Evolutionary conservation across 495 filamentous ascomycete species (phyloP).

Genomic region (Penicillium parvum): DNA sequence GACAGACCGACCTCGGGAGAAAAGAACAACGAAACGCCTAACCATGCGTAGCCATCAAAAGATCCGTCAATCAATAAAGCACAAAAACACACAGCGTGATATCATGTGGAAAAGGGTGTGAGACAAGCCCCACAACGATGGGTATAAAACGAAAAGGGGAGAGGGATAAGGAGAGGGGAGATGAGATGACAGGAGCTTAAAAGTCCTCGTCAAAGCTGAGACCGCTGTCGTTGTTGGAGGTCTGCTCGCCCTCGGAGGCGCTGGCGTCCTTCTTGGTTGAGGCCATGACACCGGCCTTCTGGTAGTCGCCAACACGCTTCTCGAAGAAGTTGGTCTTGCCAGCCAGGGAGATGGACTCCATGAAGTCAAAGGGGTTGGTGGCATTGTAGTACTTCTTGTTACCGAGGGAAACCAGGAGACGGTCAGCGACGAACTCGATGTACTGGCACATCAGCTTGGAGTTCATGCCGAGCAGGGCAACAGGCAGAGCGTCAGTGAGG

Average conservation of each 20-base stretch:
- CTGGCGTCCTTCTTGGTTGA: slow-evolving; percentile 76
- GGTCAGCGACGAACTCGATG: slow-evolving; percentile 98
- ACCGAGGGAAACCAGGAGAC: slow-evolving; percentile 85
- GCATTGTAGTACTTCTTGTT: slow-evolving; percentile 90
- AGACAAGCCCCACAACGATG: slow-evolving; percentile 10
- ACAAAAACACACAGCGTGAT: slow-evolving; percentile 20
- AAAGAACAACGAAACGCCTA: slow-evolving; percentile 33
- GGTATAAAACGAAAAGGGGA: slow-evolving; percentile 29
- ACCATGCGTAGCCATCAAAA: slow-evolving; percentile 37
- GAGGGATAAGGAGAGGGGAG: slow-evolving; percentile 26
- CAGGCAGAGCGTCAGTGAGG: slow-evolving; percentile 90
- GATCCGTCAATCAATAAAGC: slow-evolving; percentile 30
- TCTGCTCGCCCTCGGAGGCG: slow-evolving; percentile 47
- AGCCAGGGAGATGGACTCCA: slow-evolving; percentile 97
- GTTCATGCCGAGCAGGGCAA: slow-evolving; percentile 95
- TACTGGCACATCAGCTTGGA: slow-evolving; percentile 96
- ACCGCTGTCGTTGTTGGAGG: slow-evolving; percentile 62
- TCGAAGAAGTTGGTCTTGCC: slow-evolving; percentile 99
- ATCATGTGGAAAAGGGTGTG: slow-evolving; percentile 21
- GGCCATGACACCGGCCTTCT: slow-evolving; percentile 98
- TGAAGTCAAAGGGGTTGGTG: slow-evolving; percentile 98
- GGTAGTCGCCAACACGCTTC: slow-evolving; percentile 99
- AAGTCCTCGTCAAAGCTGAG: slow-evolving; percentile 98
- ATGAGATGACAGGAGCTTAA: slow-evolving; percentile 45
- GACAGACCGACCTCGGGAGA: slow-evolving; percentile 17